Conservation (phyloP, 352 stramenopile species). For the Phytophthora sojae region DNA sequence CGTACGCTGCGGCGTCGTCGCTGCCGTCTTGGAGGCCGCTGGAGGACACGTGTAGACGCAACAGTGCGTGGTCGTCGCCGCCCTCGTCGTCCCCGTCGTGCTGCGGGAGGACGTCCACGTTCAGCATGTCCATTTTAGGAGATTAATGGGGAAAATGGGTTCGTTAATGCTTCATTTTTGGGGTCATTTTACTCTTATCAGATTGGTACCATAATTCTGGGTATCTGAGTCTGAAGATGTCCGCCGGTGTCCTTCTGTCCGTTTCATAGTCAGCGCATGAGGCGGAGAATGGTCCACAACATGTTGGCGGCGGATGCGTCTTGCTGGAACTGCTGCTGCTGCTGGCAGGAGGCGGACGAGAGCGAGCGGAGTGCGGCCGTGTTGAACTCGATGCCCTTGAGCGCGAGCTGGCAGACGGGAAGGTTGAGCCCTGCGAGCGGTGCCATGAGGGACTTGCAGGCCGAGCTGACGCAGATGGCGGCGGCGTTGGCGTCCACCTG, state of each 20-base stretch:
- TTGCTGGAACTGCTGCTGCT: constrained; percentile 1
- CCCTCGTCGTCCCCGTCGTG: constrained; percentile 31
- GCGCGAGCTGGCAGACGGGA: constrained; percentile 15
- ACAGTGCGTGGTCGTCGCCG: constrained; percentile 22
- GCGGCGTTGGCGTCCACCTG: constrained; percentile 24
- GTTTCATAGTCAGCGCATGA: constrained; percentile 3
- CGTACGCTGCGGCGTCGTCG: constrained; percentile 25
- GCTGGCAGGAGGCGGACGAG: constrained; percentile 1
- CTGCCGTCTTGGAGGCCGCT: constrained; percentile 22
- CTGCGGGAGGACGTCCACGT: constrained; percentile 29
- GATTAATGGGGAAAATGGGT: too few relatives aligned
- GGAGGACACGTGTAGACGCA: constrained; percentile 28
- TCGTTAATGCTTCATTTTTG: too few relatives aligned
- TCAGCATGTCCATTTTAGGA: constrained; percentile 32
- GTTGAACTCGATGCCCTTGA: constrained; percentile 27
- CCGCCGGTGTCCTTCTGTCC: too few relatives aligned
- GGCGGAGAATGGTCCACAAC: constrained; percentile 35
- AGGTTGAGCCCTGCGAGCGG: constrained; percentile 13
- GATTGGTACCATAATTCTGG: too few relatives aligned
- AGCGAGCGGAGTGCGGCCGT: constrained; percentile 2
- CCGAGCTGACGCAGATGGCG: constrained; percentile 24
- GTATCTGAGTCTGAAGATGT: too few relatives aligned
- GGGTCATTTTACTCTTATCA: too few relatives aligned
- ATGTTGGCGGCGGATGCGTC: constrained; percentile 1
- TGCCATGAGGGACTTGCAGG: constrained; percentile 18